These are phyloP conservation scores for Aphanomyces euteiches DNA, from an alignment of 352 stramenopile genomes.

Conservation along the genomic window DNA sequence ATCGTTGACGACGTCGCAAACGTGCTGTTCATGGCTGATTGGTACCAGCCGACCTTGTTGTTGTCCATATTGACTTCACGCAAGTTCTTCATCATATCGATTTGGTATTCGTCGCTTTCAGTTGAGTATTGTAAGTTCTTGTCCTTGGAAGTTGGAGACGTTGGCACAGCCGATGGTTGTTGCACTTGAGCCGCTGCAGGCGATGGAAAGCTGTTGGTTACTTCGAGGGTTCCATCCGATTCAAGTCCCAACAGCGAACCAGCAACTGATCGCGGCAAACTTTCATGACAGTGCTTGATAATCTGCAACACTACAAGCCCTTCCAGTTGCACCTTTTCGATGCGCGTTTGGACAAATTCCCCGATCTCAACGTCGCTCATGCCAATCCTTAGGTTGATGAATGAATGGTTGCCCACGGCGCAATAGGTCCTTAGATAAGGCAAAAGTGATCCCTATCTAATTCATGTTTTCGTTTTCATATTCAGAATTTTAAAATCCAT, in stretches of 20 bases:
- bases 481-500: no score
- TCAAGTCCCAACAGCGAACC: conserved; percentile 96
- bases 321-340: conserved; percentile 70
- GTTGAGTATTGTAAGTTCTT: conserved; percentile 65
- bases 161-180: conserved; percentile 37
- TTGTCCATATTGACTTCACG: conserved; percentile 98
- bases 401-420: conserved; percentile 11
- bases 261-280: conserved; percentile 88
- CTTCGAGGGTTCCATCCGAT: conserved; percentile 88
- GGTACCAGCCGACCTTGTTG: conserved; percentile 99
- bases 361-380: conserved; percentile 11
- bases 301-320: conserved; percentile 89
- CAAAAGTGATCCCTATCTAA: not conserved
- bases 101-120: conserved; percentile 92
- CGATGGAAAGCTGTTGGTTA: conserved; percentile 98
- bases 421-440: not conserved
- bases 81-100: conserved; percentile 99
- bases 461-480: no score
- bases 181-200: conserved; percentile 40
- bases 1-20: conserved; percentile 94
- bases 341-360: conserved; percentile 34
- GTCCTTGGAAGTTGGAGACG: conserved; percentile 53
- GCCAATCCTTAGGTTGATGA: conserved; percentile 9
- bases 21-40: conserved; percentile 95
- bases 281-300: conserved; percentile 98